Percentiles rank a stretch among this genome's conserved stretches.
Conservation (phyloP, 2,329 filamentous ascomycete species). For the Aphanoascus verrucosus region DNA sequence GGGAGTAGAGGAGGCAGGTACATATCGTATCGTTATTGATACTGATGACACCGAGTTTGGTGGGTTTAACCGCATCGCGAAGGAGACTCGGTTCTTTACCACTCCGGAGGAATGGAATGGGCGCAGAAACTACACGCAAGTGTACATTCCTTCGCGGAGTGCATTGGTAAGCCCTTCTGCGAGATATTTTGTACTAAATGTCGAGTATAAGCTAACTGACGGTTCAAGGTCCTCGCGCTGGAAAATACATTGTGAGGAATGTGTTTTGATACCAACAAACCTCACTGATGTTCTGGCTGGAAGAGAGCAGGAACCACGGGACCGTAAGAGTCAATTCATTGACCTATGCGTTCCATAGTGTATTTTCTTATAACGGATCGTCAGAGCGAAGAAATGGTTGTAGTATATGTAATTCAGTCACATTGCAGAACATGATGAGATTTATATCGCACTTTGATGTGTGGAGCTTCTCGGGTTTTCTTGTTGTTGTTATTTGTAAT, state of each 20-base stretch:
- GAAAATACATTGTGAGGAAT: slow-evolving; percentile 26
- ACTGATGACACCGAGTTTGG: slow-evolving; percentile 68
- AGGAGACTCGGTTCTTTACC: slow-evolving; percentile 81
- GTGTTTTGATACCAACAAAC: neutral
- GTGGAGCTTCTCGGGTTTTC: slow-evolving; percentile 3
- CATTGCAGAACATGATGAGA: neutral
- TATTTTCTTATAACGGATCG: too few species aligned
- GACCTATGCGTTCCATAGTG: neutral
- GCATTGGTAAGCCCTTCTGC: slow-evolving; percentile 55
- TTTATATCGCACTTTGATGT: neutral
- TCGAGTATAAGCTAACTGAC: neutral
- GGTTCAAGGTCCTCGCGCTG: slow-evolving; percentile 44
- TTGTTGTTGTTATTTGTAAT: neutral
- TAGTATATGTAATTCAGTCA: neutral
- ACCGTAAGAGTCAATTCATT: neutral
- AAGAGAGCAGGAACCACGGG: neutral
- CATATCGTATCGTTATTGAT: slow-evolving; percentile 77
- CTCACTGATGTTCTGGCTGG: neutral
- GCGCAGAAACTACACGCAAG: slow-evolving; percentile 78
- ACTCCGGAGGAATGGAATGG: slow-evolving; percentile 84
- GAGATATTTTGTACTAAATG: slow-evolving; percentile 7
- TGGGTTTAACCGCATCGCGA: slow-evolving; percentile 65
- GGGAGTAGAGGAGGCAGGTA: slow-evolving; percentile 72
- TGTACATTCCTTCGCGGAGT: slow-evolving; percentile 77
- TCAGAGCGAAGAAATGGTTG: neutral